Evolutionary conservation across 139 green algal genomes (phyloP).

Genomic region (Tetradesmus obliquus): DNA sequence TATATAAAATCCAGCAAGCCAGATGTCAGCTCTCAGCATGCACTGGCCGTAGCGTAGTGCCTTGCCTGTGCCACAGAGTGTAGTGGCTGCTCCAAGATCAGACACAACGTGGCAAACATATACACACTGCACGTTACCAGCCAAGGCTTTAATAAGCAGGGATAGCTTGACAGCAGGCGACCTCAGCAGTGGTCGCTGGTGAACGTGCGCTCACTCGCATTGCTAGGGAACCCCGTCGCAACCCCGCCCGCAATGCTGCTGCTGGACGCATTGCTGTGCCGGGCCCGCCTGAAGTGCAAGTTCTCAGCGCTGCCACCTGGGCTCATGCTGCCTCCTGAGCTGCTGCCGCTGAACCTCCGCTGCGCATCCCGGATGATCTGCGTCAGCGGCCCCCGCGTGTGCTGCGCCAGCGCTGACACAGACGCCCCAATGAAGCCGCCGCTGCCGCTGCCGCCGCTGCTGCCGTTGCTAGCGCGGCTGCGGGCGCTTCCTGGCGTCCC

Average conservation of each 20-base stretch:
- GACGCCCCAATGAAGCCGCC: not conserved
- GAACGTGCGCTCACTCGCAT: not conserved
- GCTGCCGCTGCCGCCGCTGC: not conserved
- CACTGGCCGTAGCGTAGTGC: too few relatives aligned
- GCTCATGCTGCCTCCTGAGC: not conserved
- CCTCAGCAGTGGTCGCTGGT: not conserved
- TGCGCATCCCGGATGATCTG: not conserved
- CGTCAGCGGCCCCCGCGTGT: not conserved
- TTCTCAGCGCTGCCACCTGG: not conserved
- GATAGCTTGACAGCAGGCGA: too few relatives aligned
- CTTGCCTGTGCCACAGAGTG: too few relatives aligned
- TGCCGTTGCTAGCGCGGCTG: not conserved
- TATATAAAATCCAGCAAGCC: too few relatives aligned
- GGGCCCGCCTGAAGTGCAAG: not conserved
- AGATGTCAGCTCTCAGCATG: too few relatives aligned
- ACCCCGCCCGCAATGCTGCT: not conserved
- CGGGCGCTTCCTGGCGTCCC: not conserved
- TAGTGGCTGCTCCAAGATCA: too few relatives aligned
- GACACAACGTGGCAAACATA: too few relatives aligned
- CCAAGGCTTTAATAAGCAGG: too few relatives aligned
- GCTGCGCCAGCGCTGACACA: not conserved
- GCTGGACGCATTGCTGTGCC: not conserved
- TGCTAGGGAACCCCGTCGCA: not conserved
- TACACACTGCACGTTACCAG: too few relatives aligned
- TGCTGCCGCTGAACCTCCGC: not conserved